Evolutionary conservation across 1,139 yeast genomes (phyloP).

Genomic region (Zygoascus hellenicus): DNA sequence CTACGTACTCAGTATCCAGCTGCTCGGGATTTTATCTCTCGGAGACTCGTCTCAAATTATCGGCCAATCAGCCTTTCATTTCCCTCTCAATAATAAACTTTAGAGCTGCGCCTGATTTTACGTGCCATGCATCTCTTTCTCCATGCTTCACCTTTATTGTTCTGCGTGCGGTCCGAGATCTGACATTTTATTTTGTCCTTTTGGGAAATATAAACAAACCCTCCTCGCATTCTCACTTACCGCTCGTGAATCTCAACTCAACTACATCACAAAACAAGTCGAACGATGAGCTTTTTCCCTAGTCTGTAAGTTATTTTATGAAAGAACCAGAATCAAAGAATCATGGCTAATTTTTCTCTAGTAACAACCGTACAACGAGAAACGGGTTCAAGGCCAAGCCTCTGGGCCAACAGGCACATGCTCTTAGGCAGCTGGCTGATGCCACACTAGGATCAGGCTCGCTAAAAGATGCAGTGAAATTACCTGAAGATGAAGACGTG

Average conservation of each 20-base stretch:
- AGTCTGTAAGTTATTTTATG: conserved; percentile 18
- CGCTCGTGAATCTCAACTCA: conserved; percentile 1
- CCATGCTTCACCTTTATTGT: too few species aligned
- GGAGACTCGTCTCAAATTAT: too few species aligned
- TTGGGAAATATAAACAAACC: conserved; percentile 12
- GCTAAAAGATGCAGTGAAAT: conserved; percentile 82
- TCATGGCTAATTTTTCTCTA: conserved; percentile 7
- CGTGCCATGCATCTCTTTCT: too few species aligned
- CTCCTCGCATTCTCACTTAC: background rate
- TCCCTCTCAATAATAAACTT: too few species aligned
- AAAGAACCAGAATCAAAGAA: too few species aligned
- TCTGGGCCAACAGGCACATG: conserved; percentile 24
- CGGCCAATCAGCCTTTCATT: too few species aligned
- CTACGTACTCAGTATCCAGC: too few species aligned
- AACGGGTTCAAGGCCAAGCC: conserved; percentile 25
- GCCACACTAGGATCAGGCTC: conserved; percentile 92
- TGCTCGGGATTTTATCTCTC: too few species aligned
- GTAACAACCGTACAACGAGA: conserved; percentile 27
- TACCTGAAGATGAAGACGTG: conserved; percentile 88
- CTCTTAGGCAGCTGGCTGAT: conserved; percentile 72
- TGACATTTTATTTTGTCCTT: background rate
- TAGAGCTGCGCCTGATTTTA: too few species aligned
- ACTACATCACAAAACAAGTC: conserved; percentile 1
- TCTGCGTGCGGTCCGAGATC: too few species aligned
- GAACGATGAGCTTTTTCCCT: conserved; percentile 22